Base-by-base conservation (phyloP, 164 flowering plant species). In the Kingdonia uniflora region DNA sequence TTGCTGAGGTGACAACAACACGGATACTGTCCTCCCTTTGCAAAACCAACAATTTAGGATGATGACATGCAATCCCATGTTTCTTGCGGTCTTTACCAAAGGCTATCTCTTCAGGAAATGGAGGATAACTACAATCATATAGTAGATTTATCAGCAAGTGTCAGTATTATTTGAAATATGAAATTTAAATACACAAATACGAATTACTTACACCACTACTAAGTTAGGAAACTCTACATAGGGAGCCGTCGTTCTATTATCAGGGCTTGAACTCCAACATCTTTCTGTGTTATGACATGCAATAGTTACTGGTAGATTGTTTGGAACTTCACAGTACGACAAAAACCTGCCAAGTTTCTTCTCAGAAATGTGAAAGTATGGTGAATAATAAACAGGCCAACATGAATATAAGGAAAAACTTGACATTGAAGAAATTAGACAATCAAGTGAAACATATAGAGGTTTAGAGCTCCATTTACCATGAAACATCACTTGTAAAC, bases 41-140 rank as follows among this genome's bases (percentile, higher is more conserved):
- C 74, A 86, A 60, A 53, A 89, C 76, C 68, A 86, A 24, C 49
- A 89, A 62, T 61, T 86, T 89, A n/a, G 97, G 97, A 68, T 89
- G 97, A 74, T 89, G 97, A 59, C 97, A 89, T 66, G 81, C 97
- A 69, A 89, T 66, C 20, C 97, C 97, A 43, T 71, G 75, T 61
- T 57, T 86, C 72, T 73, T 80, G 33, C 68, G 68, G 57, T 85
- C 84, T 57, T 76, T 69, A 42, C 90, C 87, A 67, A 89, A 86
- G 42, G 97, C 92, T 63, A 89, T 65, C 41, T 64, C 74, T 51
- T 85, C 95, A 25, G 97, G 94, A 65, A 89, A 89, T 51, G 76
- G 76, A n/a, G 97, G 97, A 75, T 71, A 76, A 63, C 97, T 89
- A 61, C 40, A 26, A 54, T 19, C 56, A 57, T 23, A n/a, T 7